Conservation (phyloP, 1,284 basidiomycete genomes). For the Rhizoctonia solani region DNA sequence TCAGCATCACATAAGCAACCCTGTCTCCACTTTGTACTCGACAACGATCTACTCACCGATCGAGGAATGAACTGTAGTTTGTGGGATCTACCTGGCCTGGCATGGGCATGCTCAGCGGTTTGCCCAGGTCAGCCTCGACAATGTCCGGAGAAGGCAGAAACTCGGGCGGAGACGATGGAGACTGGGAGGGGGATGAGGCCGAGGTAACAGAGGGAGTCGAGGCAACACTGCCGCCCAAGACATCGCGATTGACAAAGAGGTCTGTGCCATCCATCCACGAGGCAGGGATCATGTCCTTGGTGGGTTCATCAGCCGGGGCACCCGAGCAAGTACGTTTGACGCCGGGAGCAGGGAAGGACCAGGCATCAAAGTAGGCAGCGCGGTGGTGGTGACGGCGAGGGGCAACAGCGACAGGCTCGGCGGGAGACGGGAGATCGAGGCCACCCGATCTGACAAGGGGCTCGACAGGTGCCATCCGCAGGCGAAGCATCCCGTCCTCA, state of each 20-base stretch:
- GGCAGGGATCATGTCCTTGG: constrained; percentile 37
- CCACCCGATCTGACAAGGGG: neutral
- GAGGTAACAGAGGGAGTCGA: constrained; percentile 58
- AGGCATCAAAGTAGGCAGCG: constrained; percentile 31
- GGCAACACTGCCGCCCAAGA: constrained; percentile 55
- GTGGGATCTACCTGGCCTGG: constrained; percentile 41
- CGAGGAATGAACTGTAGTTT: constrained; percentile 64
- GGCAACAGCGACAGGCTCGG: neutral
- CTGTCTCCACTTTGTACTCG: constrained; percentile 11
- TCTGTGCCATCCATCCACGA: constrained; percentile 40
- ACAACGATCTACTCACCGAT: constrained; percentile 54
- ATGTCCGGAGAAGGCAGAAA: constrained; percentile 45
- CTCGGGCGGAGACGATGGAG: constrained; percentile 49
- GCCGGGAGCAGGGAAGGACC: constrained; percentile 31
- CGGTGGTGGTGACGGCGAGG: constrained; percentile 1
- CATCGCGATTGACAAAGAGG: too few species aligned
- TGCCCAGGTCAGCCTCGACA: constrained; percentile 37
- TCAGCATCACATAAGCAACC: constrained; percentile 26
- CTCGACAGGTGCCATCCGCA: too few species aligned
- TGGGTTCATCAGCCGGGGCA: neutral
- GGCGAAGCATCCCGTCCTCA: neutral
- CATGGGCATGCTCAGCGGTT: constrained; percentile 44
- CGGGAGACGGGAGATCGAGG: constrained; percentile 34
- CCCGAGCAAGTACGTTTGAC: constrained; percentile 15
- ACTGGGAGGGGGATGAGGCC: constrained; percentile 40